Conservation (phyloP, 768 basidiomycete species). For the Phanerochaete carnosa region DNA sequence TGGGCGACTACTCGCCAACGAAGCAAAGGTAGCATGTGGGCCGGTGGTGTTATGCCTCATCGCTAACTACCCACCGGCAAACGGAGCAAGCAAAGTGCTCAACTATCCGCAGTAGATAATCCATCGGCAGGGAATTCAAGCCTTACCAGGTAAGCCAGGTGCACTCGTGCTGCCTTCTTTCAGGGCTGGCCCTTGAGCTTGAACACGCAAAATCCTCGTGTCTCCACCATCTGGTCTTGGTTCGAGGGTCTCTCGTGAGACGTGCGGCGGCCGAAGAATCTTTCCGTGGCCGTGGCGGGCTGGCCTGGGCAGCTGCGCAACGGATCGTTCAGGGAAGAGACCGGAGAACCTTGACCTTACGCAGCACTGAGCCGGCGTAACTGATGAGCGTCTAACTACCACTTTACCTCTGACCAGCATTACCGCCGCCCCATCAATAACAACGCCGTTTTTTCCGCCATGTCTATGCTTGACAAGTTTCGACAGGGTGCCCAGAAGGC, state of each 20-base stretch:
- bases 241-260: neutral
- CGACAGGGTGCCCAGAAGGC: slow-evolving; percentile 78
- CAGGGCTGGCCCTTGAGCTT: too few relatives aligned
- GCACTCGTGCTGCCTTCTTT: too few relatives aligned
- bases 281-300: neutral
- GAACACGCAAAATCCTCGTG: too few relatives aligned
- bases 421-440: neutral
- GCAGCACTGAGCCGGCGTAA: neutral
- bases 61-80: neutral
- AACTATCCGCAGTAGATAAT: too few relatives aligned
- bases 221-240: neutral
- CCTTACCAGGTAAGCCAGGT: too few relatives aligned
- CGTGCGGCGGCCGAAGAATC: neutral
- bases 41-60: neutral
- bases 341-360: neutral
- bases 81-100: neutral
- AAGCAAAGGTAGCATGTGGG: neutral
- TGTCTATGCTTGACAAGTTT: slow-evolving; percentile 80
- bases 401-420: neutral
- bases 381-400: slow-evolving; percentile 1
- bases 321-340: neutral
- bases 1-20: neutral
- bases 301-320: neutral
- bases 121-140: too few relatives aligned
- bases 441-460: slow-evolving; percentile 15